These are phyloP conservation scores for Echinochloa phyllopogon DNA, from an alignment of 176 grass and related monocot species.

Conservation along the genomic window DNA sequence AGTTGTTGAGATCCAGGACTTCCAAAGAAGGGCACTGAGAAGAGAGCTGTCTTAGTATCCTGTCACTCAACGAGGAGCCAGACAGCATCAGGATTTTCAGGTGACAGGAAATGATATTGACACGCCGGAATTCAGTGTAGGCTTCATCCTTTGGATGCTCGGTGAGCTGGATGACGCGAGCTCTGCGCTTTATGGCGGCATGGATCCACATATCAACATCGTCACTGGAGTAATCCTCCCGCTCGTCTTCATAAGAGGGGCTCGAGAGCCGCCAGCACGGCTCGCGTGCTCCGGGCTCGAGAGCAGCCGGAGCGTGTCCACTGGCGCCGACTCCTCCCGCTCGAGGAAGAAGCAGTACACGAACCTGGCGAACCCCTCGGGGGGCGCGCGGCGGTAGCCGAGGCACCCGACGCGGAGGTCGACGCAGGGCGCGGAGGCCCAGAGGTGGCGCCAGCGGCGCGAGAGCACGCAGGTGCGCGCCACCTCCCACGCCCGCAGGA, in stretches of 20 bases:
- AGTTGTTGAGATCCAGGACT: slow-evolving; percentile 1
- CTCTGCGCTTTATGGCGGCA: neutral
- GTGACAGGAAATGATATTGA: neutral
- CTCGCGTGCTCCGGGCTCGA: too few relatives aligned
- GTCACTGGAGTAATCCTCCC: neutral
- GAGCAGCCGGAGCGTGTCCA: neutral
- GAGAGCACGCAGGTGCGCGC: neutral
- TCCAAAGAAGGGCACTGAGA: slow-evolving; percentile 2
- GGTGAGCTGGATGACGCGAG: neutral
- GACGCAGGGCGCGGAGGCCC: neutral
- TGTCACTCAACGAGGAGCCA: neutral
- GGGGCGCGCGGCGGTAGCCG: neutral
- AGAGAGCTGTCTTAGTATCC: neutral
- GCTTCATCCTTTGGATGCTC: too few relatives aligned
- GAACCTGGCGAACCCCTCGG: neutral
- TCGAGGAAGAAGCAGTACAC: neutral
- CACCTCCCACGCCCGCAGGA: slow-evolving; percentile 2
- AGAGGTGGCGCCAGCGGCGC: neutral
- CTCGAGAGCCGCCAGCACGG: neutral
- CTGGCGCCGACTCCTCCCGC: neutral
- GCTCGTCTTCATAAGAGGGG: neutral
- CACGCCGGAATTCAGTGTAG: too few relatives aligned
- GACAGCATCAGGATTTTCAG: neutral
- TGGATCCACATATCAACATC: neutral
- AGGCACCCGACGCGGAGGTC: neutral